Evolutionary conservation across 2,329 filamentous ascomycete genomes (phyloP).

Genomic region (Claviceps sp.): DNA sequence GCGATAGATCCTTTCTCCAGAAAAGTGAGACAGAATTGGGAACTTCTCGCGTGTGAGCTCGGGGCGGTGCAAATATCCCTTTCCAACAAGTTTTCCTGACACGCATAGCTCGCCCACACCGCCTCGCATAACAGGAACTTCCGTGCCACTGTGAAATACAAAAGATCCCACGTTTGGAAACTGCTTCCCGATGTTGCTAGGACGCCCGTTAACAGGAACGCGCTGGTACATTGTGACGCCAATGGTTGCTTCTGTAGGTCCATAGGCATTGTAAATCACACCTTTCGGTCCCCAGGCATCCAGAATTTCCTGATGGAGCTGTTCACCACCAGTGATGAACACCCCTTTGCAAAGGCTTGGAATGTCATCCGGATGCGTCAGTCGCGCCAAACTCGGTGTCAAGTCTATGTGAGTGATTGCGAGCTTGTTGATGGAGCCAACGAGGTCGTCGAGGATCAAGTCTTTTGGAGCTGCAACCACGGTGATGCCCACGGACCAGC

Average conservation of each 20-base stretch:
- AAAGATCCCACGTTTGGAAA: slow-evolving; percentile 82
- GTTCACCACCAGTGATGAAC: slow-evolving; percentile 87
- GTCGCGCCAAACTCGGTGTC: slow-evolving; percentile 71
- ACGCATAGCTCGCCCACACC: slow-evolving; percentile 81
- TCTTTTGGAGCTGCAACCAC: slow-evolving; percentile 74
- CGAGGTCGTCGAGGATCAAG: slow-evolving; percentile 71
- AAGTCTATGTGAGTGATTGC: slow-evolving; percentile 83
- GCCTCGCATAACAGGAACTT: slow-evolving; percentile 59
- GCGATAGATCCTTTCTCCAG: slow-evolving; percentile 55
- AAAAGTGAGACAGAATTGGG: slow-evolving; percentile 43
- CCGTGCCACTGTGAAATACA: slow-evolving; percentile 57
- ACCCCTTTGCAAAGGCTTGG: slow-evolving; percentile 69
- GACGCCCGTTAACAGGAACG: slow-evolving; percentile 62
- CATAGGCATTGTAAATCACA: slow-evolving; percentile 86
- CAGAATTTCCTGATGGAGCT: slow-evolving; percentile 77
- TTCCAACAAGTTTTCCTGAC: slow-evolving; percentile 74
- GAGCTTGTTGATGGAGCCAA: slow-evolving; percentile 55
- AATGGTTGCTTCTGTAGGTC: slow-evolving; percentile 86
- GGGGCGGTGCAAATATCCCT: slow-evolving; percentile 70
- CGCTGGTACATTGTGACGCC: slow-evolving; percentile 82
- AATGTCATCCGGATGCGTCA: slow-evolving; percentile 67
- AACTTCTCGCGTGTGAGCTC: slow-evolving; percentile 71
- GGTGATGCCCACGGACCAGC: slow-evolving; percentile 80
- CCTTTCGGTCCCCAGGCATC: slow-evolving; percentile 67
- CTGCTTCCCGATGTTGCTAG: slow-evolving; percentile 76